phyloP scores from a whole-genome alignment of 1,139 yeast species.

The Taphrina wiesneri region DNA sequence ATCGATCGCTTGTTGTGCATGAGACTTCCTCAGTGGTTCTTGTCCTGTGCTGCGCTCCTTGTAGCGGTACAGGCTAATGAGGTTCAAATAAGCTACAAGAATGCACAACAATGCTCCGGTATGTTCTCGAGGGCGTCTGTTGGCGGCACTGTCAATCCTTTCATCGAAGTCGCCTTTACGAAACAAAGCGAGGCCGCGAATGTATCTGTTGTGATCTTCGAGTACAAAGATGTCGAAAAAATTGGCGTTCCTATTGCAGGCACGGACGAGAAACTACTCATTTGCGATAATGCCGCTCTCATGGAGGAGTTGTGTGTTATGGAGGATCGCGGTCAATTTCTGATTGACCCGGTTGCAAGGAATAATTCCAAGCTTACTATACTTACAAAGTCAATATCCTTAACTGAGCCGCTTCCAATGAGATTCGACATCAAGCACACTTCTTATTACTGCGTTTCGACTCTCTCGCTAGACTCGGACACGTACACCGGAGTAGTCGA shows the following conservation, averaged over 20 bases:
- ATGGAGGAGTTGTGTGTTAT: constrained; percentile 58
- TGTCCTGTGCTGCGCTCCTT: neutral
- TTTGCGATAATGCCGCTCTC: constrained; percentile 76
- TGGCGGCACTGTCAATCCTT: constrained; percentile 34
- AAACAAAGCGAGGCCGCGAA: constrained; percentile 6
- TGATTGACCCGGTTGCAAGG: constrained; percentile 36
- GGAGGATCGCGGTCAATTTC: constrained; percentile 54
- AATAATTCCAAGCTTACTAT: constrained; percentile 32
- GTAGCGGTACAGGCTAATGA: constrained; percentile 21
- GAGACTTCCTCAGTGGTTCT: neutral
- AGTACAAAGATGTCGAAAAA: constrained; percentile 70
- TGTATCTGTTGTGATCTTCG: constrained; percentile 62
- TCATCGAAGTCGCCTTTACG: constrained; percentile 28
- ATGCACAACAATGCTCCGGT: constrained; percentile 34
- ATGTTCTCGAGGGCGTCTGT: constrained; percentile 28
- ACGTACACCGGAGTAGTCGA: constrained; percentile 32
- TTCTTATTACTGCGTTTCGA: constrained; percentile 89
- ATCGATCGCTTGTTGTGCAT: neutral
- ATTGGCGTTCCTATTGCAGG: constrained; percentile 58
- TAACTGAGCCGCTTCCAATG: constrained; percentile 44
- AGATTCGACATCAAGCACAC: constrained; percentile 68
- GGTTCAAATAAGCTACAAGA: constrained; percentile 7
- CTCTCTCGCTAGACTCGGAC: constrained; percentile 44
- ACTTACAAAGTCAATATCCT: constrained; percentile 32
- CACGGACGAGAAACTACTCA: constrained; percentile 51